phyloP scores from a whole-genome alignment of 1,139 yeast genomes.

The Yamadazyma siamensis region DNA sequence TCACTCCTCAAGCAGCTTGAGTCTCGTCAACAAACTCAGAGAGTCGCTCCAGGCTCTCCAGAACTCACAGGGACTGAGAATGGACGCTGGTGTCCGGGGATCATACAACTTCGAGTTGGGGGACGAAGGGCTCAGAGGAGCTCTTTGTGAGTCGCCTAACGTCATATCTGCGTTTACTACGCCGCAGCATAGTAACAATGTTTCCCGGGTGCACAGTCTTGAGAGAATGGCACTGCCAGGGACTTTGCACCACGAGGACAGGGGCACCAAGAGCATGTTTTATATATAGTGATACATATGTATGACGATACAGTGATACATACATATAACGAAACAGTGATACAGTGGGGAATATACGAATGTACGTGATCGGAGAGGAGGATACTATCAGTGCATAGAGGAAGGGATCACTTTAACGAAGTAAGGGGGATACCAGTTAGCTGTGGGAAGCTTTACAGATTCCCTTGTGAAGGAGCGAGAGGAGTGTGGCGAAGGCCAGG shows the following conservation, averaged over 20 bases:
- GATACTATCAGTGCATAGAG: no score
- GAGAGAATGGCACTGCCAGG: constrained; percentile 8
- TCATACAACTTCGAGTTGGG: background rate
- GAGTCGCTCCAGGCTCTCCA: constrained; percentile 8
- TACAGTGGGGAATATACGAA: no score
- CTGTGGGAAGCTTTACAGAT: no score
- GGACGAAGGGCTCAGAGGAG: constrained; percentile 23
- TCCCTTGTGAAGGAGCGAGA: no score
- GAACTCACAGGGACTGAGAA: constrained; percentile 2
- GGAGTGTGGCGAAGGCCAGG: no score
- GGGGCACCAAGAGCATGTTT: background rate
- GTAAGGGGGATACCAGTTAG: no score
- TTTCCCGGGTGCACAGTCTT: constrained; percentile 14
- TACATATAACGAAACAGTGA: no score
- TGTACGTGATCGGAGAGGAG: no score
- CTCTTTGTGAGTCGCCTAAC: constrained; percentile 28
- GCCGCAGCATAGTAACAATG: constrained; percentile 16
- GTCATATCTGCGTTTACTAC: constrained; percentile 26
- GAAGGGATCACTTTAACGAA: no score
- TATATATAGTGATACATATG: constrained; percentile 1
- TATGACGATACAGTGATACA: no score
- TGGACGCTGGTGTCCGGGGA: background rate
- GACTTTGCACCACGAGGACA: background rate
- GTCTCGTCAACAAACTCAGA: constrained; percentile 7
- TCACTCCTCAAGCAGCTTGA: constrained; percentile 7